phyloP scores from a whole-genome alignment of 495 filamentous ascomycete species.

The Daldinia caldariorum region DNA sequence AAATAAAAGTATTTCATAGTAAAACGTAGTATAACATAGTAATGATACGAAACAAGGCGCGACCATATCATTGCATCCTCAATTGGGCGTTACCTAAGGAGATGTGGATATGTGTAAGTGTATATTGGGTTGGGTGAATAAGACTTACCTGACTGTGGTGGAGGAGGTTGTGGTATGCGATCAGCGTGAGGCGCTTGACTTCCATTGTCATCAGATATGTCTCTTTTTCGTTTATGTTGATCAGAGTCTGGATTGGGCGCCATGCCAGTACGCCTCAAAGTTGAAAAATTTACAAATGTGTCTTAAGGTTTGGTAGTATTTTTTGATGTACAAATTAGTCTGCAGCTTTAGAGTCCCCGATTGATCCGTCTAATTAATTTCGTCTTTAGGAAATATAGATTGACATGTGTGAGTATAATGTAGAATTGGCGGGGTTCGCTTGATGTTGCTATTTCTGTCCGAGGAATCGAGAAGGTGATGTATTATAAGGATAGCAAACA shows the following conservation, averaged over 20 bases:
- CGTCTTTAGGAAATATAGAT: conserved; percentile 30
- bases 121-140: conserved; percentile 25
- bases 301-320: conserved; percentile 24
- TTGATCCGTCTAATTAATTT: conserved; percentile 34
- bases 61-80: conserved; percentile 6
- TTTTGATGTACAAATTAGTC: conserved; percentile 34
- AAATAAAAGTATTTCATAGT: conserved; percentile 8
- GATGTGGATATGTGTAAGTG: conserved; percentile 28
- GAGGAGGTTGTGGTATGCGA: conserved; percentile 57
- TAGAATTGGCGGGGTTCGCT: conserved; percentile 28
- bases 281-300: conserved; percentile 31
- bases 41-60: conserved; percentile 21
- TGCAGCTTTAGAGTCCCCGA: conserved; percentile 35
- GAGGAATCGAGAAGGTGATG: conserved; percentile 5
- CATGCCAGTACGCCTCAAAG: conserved; percentile 44
- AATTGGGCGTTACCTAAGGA: conserved; percentile 31
- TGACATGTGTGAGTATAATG: conserved; percentile 35
- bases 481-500: conserved; percentile 37
- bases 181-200: conserved; percentile 49
- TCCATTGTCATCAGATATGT: conserved; percentile 52
- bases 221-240: conserved; percentile 56
- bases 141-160: conserved; percentile 56
- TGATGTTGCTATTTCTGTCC: conserved; percentile 33
- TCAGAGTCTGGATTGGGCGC: conserved; percentile 48
- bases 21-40: conserved; percentile 9